phyloP scores from a whole-genome alignment of 768 basidiomycete genomes.

The Termitomyces sp. region DNA sequence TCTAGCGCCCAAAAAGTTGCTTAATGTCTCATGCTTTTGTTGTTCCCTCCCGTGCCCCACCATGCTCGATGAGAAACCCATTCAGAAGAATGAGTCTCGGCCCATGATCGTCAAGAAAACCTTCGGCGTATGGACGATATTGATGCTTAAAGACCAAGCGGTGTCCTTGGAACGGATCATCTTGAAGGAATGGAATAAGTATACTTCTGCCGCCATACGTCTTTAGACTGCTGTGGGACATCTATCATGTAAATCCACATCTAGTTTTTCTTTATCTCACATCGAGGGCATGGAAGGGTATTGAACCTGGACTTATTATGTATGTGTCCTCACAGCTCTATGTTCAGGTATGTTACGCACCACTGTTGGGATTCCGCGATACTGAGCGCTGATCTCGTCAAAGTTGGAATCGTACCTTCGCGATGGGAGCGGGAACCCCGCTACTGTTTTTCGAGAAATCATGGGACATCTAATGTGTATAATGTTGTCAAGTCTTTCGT shows the following conservation, averaged over 20 bases:
- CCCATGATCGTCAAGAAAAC: neutral
- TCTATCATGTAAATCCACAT: slow-evolving; percentile 8
- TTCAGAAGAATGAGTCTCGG: neutral
- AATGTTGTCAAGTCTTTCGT: slow-evolving; percentile 4
- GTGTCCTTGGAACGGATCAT: slow-evolving; percentile 1
- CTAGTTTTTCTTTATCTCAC: slow-evolving; percentile 8
- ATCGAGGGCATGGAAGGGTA: slow-evolving; percentile 8
- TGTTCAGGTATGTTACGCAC: slow-evolving; percentile 1
- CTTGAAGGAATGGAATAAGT: slow-evolving; percentile 8
- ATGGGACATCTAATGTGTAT: slow-evolving; percentile 5
- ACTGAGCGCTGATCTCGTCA: neutral
- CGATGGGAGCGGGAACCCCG: neutral
- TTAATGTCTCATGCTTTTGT: neutral
- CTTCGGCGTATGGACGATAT: slow-evolving; percentile 10
- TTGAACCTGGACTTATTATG: slow-evolving; percentile 12
- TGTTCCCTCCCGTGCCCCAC: neutral
- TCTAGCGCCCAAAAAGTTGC: neutral
- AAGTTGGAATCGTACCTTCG: slow-evolving; percentile 12
- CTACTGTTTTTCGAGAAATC: slow-evolving; percentile 1
- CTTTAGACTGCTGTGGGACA: slow-evolving; percentile 4
- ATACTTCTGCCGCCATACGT: slow-evolving; percentile 5
- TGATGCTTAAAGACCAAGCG: slow-evolving; percentile 5
- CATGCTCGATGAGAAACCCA: neutral
- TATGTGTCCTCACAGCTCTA: slow-evolving; percentile 11
- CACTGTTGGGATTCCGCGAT: neutral